Percentiles rank a stretch among this genome's conserved stretches.
phyloP scores from a whole-genome alignment of 768 basidiomycete genomes.

The Gelatoporia subvermispora region DNA sequence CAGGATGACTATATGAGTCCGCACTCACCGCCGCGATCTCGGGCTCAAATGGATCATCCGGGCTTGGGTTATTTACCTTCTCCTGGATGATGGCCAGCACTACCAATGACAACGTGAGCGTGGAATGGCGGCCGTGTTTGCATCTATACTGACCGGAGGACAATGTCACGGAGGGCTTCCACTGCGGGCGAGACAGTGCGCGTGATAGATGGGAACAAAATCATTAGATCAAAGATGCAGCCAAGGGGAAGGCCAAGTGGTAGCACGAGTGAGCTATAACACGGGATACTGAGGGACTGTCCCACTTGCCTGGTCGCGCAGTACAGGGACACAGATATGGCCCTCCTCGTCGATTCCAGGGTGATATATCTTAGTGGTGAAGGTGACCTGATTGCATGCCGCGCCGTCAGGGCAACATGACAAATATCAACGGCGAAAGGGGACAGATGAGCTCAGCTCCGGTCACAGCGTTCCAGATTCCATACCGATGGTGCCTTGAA shows the following conservation, averaged over 20 bases:
- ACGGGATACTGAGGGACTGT: too few species aligned
- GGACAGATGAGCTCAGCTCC: too few species aligned
- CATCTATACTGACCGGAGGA: slow-evolving; percentile 48
- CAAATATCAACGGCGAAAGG: not conserved
- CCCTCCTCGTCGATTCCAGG: slow-evolving; percentile 90
- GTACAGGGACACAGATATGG: slow-evolving; percentile 75
- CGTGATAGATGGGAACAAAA: not conserved
- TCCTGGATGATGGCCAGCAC: slow-evolving; percentile 76
- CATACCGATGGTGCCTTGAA: slow-evolving; percentile 81
- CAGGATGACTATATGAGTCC: not conserved
- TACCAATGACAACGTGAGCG: slow-evolving; percentile 22
- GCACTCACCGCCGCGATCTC: slow-evolving; percentile 74
- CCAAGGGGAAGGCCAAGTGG: not conserved
- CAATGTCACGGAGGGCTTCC: slow-evolving; percentile 79
- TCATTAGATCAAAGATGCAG: not conserved
- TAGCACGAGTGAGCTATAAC: not conserved
- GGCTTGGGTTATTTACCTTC: slow-evolving; percentile 82
- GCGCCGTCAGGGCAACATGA: slow-evolving; percentile 12
- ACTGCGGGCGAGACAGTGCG: slow-evolving; percentile 37
- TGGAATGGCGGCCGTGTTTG: not conserved
- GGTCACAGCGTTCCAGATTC: not conserved
- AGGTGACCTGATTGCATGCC: slow-evolving; percentile 68
- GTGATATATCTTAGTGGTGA: slow-evolving; percentile 85
- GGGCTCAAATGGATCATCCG: slow-evolving; percentile 86
- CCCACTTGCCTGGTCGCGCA: slow-evolving; percentile 76